Evolutionary conservation across 2,329 filamentous ascomycete genomes (phyloP).

Genomic region (Exophiala viscosa): DNA sequence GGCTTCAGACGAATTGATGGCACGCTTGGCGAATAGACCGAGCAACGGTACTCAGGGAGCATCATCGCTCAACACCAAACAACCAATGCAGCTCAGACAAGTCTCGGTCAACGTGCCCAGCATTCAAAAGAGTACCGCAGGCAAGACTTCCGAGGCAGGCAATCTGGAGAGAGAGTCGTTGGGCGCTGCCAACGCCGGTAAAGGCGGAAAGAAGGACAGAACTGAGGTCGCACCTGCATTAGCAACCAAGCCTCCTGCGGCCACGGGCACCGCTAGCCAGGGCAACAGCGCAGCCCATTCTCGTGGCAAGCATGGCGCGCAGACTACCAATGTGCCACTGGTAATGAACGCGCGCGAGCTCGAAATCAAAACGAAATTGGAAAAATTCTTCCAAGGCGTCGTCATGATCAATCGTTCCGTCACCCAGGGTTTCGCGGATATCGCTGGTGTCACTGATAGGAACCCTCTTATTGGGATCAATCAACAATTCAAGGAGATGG

Average conservation of each 20-base stretch:
- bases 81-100: constrained; percentile 7
- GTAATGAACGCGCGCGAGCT: constrained; percentile 9
- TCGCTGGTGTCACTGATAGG: neutral
- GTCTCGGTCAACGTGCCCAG: constrained; percentile 14
- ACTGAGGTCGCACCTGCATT: neutral
- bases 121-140: constrained; percentile 13
- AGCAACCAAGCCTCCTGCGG: neutral
- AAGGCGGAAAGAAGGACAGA: neutral
- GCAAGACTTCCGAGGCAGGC: constrained; percentile 3
- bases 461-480: constrained; percentile 13
- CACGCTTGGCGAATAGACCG: neutral
- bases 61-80: neutral
- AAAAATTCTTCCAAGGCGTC: constrained; percentile 12
- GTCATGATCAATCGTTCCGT: constrained; percentile 4
- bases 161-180: constrained; percentile 2
- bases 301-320: no score
- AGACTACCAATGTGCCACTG: no score
- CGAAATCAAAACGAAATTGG: constrained; percentile 9
- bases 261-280: neutral
- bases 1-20: neutral
- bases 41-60: no score
- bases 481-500: constrained; percentile 16
- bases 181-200: neutral
- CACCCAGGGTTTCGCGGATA: neutral
- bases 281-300: no score